Evolutionary conservation across 257 asterid genomes (phyloP), one percentile per base, ranked within the genome.

Genomic region (Cynanchum wilfordii): DNA sequence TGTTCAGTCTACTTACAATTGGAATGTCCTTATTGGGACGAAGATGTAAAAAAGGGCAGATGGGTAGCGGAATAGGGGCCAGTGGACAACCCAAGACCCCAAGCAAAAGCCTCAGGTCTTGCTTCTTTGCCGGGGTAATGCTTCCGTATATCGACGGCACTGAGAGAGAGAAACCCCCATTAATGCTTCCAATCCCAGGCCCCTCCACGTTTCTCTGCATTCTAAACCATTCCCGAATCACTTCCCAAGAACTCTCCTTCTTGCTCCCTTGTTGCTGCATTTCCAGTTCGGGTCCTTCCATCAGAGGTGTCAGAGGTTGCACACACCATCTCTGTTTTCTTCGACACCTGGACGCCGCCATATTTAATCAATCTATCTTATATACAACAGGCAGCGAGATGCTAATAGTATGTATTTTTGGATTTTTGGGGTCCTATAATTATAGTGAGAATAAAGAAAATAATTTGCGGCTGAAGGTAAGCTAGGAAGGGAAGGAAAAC

Each of bases 71-170:
- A 66, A 90, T 90, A 8, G 96, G 96, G 45, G 92, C 96, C 7
- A 90, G 94, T 1, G 96, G 96, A 79, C 96, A 90, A 13, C 90
- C 96, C 78, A 90, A 44, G 45, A 90, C 97, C 71, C 95, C 97
- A 52, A 90, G 90, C 75, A 90, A 64, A 33, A 90, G 93, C 75
- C 90, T 84, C 74, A 90, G 68, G 81, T 90, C 96, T 40, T 82
- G 96, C 62, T 67, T 74, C 63, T 84, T 82, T 7, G 86, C 84
- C 0, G 89, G 86, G 16, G 75, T 71, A 47, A 80, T 58, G 22
- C 78, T 81, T 2, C 86, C 84, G 76, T 83, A 76, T 72, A 69
- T 1, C 0, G 95, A 2, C 0, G 95, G 63, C 69, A 76, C 65
- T 3, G 89, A 62, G 22, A 73, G 65, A 30, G 27, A 49, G 52